Evolutionary conservation across 1,284 basidiomycete genomes (phyloP).

Genomic region (Ustilago xerochloae): DNA sequence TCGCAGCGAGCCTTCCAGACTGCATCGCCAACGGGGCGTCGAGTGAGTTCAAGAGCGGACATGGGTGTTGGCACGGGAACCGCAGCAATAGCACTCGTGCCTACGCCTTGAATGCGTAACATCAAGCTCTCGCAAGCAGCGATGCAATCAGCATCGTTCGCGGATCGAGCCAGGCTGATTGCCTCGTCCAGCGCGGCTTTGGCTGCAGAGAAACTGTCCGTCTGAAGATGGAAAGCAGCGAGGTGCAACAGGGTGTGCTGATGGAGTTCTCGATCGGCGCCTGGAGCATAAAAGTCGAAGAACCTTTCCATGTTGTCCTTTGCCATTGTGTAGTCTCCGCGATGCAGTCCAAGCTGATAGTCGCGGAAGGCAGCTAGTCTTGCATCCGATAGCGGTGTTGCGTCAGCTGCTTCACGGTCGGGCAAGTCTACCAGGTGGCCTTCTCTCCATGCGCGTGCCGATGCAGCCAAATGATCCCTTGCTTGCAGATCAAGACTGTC

Average conservation of each 20-base stretch:
- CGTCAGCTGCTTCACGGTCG: neutral
- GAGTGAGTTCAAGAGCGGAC: neutral
- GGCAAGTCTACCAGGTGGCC: neutral
- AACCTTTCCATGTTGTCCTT: slow-evolving; percentile 52
- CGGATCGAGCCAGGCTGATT: slow-evolving; percentile 43
- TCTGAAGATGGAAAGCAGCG: slow-evolving; percentile 36
- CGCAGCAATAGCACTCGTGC: slow-evolving; percentile 24
- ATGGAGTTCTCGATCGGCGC: slow-evolving; percentile 50
- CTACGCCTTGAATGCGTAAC: slow-evolving; percentile 29
- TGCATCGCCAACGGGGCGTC: slow-evolving; percentile 13
- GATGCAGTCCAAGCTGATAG: slow-evolving; percentile 39
- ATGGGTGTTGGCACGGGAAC: neutral
- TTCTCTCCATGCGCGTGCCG: slow-evolving; percentile 36
- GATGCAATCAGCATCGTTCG: slow-evolving; percentile 47
- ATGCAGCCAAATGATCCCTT: slow-evolving; percentile 17
- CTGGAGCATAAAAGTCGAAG: slow-evolving; percentile 49
- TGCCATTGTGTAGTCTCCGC: slow-evolving; percentile 38
- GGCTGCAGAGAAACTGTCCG: slow-evolving; percentile 35
- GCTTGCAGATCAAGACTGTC: slow-evolving; percentile 49
- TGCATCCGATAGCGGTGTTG: slow-evolving; percentile 10
- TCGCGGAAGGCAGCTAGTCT: slow-evolving; percentile 29
- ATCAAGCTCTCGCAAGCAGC: slow-evolving; percentile 44
- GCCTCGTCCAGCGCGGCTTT: slow-evolving; percentile 44
- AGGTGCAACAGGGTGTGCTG: slow-evolving; percentile 48
- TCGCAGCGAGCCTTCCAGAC: slow-evolving; percentile 33